phyloP scores from a whole-genome alignment of 163 green algal species.

The Scenedesmus sp. region DNA sequence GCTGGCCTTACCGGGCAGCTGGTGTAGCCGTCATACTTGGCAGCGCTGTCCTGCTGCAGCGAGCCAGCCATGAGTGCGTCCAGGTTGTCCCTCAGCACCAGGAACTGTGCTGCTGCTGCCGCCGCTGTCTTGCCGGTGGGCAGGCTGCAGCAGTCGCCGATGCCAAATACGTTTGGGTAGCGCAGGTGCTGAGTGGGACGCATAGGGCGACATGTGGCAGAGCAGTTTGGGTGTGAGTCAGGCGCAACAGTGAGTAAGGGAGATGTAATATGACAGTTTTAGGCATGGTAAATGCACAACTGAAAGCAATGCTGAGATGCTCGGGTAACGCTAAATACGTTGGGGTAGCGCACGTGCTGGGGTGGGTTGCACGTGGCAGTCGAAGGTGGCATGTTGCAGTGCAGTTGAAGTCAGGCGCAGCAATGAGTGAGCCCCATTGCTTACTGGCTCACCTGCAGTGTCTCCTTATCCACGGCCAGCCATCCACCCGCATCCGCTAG shows the following conservation, averaged over 20 bases:
- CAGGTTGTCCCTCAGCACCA: conserved; percentile 39
- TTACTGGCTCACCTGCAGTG: not conserved
- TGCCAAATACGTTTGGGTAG: conserved; percentile 45
- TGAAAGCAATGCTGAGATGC: too few species aligned
- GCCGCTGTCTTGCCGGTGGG: conserved; percentile 38
- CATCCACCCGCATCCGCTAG: not conserved
- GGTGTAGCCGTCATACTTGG: not conserved
- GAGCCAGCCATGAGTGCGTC: conserved; percentile 31
- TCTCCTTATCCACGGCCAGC: not conserved
- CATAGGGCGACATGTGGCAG: too few species aligned
- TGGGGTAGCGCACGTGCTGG: too few species aligned
- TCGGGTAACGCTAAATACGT: too few species aligned
- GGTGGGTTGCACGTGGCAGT: too few species aligned
- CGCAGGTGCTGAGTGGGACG: not conserved
- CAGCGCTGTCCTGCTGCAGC: not conserved
- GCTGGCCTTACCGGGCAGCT: not conserved
- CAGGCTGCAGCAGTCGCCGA: conserved; percentile 41
- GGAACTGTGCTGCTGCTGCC: conserved; percentile 27
- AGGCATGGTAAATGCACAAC: too few species aligned
- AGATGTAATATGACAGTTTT: too few species aligned
- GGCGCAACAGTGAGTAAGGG: too few species aligned
- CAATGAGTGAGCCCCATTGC: too few species aligned
- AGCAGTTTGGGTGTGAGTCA: too few species aligned
- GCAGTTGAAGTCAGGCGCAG: too few species aligned
- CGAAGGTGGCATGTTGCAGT: too few species aligned